Evolutionary conservation across 257 asterid genomes (phyloP).

Genomic region (Plantago major): DNA sequence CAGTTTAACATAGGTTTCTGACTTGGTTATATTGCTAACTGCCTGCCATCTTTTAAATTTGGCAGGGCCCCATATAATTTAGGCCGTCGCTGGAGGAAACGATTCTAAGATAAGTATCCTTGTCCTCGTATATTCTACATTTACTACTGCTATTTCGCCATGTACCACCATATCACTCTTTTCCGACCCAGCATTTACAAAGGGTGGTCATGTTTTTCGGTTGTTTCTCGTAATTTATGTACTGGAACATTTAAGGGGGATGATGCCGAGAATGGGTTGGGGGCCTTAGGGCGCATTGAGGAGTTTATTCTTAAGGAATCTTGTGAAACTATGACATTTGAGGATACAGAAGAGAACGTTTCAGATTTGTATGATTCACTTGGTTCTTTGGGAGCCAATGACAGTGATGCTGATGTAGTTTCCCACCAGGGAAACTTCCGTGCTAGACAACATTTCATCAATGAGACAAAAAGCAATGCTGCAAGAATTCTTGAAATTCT

Average conservation of each 20-base stretch:
- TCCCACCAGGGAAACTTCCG: constrained; percentile 28
- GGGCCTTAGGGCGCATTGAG: constrained; percentile 55
- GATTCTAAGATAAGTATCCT: too few relatives aligned
- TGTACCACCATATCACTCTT: constrained; percentile 36
- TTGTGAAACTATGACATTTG: constrained; percentile 45
- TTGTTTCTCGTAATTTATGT: constrained; percentile 49
- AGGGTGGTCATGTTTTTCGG: constrained; percentile 30
- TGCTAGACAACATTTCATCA: constrained; percentile 37
- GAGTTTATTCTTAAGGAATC: constrained; percentile 54
- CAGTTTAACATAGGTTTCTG: too few relatives aligned
- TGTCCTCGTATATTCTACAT: not conserved
- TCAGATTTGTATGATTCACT: constrained; percentile 22
- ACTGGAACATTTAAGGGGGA: constrained; percentile 33
- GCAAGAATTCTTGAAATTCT: constrained; percentile 65
- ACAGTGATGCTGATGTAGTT: constrained; percentile 13
- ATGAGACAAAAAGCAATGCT: constrained; percentile 50
- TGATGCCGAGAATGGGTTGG: constrained; percentile 56
- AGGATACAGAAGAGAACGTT: constrained; percentile 33
- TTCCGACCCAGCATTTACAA: constrained; percentile 28
- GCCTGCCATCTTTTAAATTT: too few relatives aligned
- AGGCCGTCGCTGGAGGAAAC: too few relatives aligned
- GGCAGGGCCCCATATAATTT: too few relatives aligned
- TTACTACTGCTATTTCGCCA: constrained; percentile 16
- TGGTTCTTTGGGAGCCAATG: constrained; percentile 19
- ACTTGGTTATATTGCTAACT: too few relatives aligned